Percentiles rank a stretch among this genome's conserved stretches.
Conservation (phyloP, 1,139 yeast species). For the Geotrichum histeridarum region DNA sequence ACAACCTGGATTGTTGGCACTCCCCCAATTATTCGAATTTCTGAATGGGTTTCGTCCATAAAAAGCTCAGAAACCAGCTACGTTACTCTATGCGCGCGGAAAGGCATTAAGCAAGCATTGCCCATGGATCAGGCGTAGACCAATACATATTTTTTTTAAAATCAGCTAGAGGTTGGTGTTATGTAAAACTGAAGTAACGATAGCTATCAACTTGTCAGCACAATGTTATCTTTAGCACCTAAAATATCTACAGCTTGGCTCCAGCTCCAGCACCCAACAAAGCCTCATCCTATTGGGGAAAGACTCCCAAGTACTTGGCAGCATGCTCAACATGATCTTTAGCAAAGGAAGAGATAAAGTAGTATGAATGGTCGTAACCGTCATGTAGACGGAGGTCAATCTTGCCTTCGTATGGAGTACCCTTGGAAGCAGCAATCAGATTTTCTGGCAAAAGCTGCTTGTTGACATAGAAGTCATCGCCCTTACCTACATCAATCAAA, state of each 20-base stretch:
- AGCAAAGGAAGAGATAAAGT: slow-evolving; percentile 74
- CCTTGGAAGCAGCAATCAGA: slow-evolving; percentile 58
- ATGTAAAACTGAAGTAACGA: no score
- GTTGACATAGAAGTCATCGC: slow-evolving; percentile 62
- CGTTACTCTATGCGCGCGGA: no score
- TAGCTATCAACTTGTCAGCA: no score
- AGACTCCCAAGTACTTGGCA: slow-evolving; percentile 54
- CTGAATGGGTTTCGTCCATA: no score
- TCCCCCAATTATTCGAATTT: no score
- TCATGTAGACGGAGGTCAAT: slow-evolving; percentile 62
- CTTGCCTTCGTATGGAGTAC: slow-evolving; percentile 56
- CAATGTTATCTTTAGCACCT: no score
- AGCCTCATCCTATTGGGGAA: slow-evolving; percentile 12
- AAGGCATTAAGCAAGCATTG: no score
- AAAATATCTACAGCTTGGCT: not conserved
- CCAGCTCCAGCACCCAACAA: not conserved
- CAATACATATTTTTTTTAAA: no score
- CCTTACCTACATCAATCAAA: slow-evolving; percentile 77
- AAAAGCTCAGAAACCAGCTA: no score
- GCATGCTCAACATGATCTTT: slow-evolving; percentile 84
- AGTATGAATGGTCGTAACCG: slow-evolving; percentile 90
- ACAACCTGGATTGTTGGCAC: no score
- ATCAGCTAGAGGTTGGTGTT: no score
- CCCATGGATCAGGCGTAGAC: no score
- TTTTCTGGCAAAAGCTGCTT: slow-evolving; percentile 78